These are phyloP conservation scores for Epichloe aotearoae DNA, from an alignment of 2,329 filamentous ascomycete genomes.

Conservation along the genomic window DNA sequence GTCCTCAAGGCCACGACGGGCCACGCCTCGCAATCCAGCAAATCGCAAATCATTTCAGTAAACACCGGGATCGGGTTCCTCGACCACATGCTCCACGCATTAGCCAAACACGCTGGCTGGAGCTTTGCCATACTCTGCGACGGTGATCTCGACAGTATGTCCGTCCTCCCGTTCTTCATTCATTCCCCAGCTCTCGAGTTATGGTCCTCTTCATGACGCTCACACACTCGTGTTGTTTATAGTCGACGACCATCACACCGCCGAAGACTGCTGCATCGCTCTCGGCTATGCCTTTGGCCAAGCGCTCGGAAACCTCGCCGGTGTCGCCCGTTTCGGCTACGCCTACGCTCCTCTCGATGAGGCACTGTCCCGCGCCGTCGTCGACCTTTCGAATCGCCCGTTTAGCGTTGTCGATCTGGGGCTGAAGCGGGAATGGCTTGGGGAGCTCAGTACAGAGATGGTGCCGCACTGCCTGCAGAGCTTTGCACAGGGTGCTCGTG, in stretches of 20 bases:
- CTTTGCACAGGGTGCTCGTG: slow-evolving; percentile 78
- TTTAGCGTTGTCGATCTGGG: slow-evolving; percentile 75
- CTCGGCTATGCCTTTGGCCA: slow-evolving; percentile 74
- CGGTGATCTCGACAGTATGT: slow-evolving; percentile 81
- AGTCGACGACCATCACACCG: slow-evolving; percentile 98
- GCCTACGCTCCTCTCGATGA: slow-evolving; percentile 93
- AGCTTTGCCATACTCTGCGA: slow-evolving; percentile 69
- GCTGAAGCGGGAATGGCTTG: slow-evolving; percentile 82
- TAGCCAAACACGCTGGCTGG: slow-evolving; percentile 94
- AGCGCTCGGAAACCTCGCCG: slow-evolving; percentile 64
- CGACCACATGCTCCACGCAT: slow-evolving; percentile 96
- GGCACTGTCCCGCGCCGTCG: slow-evolving; percentile 81
- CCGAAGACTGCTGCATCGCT: slow-evolving; percentile 88
- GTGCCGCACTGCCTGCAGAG: slow-evolving; percentile 89
- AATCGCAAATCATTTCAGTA: slow-evolving; percentile 73
- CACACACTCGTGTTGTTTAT: neutral
- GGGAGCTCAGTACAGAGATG: slow-evolving; percentile 95
- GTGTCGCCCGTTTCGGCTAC: slow-evolving; percentile 79
- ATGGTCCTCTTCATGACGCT: too few species aligned
- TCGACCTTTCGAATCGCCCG: slow-evolving; percentile 88
- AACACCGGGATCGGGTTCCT: slow-evolving; percentile 94
- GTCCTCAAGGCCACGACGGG: slow-evolving; percentile 37
- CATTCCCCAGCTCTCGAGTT: neutral
- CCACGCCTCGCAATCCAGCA: slow-evolving; percentile 75
- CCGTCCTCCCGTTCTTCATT: slow-evolving; percentile 18